Base-by-base conservation (phyloP, 306 rosid genomes). In the Oxytropis ochrocephala region DNA sequence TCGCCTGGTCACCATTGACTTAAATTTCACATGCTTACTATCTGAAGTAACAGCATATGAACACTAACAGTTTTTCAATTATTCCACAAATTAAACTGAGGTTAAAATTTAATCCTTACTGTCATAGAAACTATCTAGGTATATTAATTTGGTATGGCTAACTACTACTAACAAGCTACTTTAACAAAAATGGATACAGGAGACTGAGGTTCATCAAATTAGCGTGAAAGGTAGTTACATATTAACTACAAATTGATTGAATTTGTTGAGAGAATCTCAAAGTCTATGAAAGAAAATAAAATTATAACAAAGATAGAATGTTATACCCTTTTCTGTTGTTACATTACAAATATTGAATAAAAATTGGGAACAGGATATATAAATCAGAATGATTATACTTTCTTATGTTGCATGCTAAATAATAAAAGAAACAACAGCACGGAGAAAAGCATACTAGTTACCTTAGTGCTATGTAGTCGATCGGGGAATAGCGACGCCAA, bases 1-100 rank as follows among this genome's bases (percentile, higher is more conserved):
- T 83, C 81, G 79, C 68, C 86, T 48, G 80, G 58, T 70, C 67
- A 72, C 80, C 75, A 73, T 69, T 78, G 78, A 82, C 80, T 74
- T 44, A 0, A 39, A 18, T 38, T 41, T 63, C 69, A 64, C 32
- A 19, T 59, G 2, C 24, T 71, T 49, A 41, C 76, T 43, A 57
- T 73, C 58, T 32, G 9, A 48, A 77, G 70, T 81, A 74, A 77
- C 75, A 61, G 14, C 8, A 52, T 38, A 61, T 74, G 58, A 69
- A 47, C 48, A 35, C 3, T 0, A 41, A 58, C 47, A 33, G 13
- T n/a, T 29, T 55, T 64, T 61, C 18, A 41, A 21, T 21, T 21
- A 21, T 21, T 21, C 24, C 24, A 21, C 24, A 1, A 1, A 21
- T 21, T 21, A 2, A 21, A 35, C 52, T 27, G 12, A 11, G 33